Evolutionary conservation across 257 asterid species (phyloP).

Genomic region (Penstemon barbatus): DNA sequence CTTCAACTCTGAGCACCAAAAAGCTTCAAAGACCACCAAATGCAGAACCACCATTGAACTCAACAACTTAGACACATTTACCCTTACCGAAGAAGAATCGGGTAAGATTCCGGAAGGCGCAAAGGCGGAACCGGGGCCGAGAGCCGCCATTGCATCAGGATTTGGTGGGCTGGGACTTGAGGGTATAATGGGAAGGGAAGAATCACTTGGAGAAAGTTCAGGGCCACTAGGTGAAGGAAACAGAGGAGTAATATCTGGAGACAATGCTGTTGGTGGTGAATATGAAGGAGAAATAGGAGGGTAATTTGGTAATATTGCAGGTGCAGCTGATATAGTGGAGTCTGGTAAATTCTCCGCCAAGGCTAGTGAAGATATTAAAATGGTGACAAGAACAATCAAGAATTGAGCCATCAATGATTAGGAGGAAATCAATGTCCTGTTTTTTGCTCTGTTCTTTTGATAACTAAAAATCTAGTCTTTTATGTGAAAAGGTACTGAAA

Average conservation of each 20-base stretch:
- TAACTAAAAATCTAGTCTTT: neutral
- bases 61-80: constrained; percentile 26
- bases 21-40: constrained; percentile 36
- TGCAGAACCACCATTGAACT: constrained; percentile 34
- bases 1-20: constrained; percentile 18
- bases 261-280: constrained; percentile 45
- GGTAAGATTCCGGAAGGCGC: constrained; percentile 48
- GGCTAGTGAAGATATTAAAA: constrained; percentile 30
- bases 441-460: no score
- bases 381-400: constrained; percentile 26
- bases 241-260: constrained; percentile 76
- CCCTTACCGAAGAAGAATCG: constrained; percentile 43
- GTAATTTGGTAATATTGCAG: constrained; percentile 55
- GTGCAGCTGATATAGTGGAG: constrained; percentile 85
- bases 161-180: constrained; percentile 98
- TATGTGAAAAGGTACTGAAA: constrained; percentile 31
- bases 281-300: constrained; percentile 46
- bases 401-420: constrained; percentile 52
- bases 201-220: constrained; percentile 59
- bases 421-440: constrained; percentile 11
- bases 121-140: constrained; percentile 53
- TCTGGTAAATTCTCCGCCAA: constrained; percentile 33
- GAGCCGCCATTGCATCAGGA: constrained; percentile 62
- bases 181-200: constrained; percentile 58
- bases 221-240: constrained; percentile 79